These are phyloP conservation scores for Flaveria brownii DNA, from an alignment of 129 eudicot genomes.

Conservation along the genomic window DNA sequence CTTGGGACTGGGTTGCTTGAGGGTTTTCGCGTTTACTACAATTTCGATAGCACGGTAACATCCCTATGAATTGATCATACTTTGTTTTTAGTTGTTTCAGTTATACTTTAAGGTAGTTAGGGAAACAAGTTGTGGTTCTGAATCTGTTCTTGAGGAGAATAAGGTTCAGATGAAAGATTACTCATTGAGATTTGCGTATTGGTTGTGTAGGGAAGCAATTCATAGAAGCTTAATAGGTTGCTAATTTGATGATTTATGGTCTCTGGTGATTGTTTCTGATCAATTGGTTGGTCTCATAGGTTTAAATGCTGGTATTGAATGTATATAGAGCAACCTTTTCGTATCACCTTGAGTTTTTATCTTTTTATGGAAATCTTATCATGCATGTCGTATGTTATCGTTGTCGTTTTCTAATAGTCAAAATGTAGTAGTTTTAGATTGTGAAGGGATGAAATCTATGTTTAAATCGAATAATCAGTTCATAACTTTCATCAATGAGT, in stretches of 20 bases:
- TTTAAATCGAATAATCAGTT: neutral
- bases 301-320: constrained; percentile 13
- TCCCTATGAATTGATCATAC: neutral
- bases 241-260: neutral
- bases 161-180: neutral
- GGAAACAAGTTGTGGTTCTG: neutral
- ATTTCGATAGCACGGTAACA: constrained; percentile 52
- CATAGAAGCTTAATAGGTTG: constrained; percentile 1
- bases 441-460: neutral
- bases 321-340: neutral
- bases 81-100: neutral
- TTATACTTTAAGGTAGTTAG: neutral
- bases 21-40: constrained; percentile 76
- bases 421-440: neutral
- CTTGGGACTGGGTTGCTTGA: constrained; percentile 87
- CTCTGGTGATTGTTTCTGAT: neutral
- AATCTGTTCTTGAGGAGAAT: constrained; percentile 2
- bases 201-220: constrained; percentile 2
- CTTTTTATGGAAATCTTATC: neutral
- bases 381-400: neutral
- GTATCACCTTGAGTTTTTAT: too few relatives aligned
- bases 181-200: neutral
- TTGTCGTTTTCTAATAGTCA: neutral
- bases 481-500: too few relatives aligned
- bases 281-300: neutral